These are phyloP conservation scores for Nephelium lappaceum DNA, from an alignment of 345 rosid genomes.

Conservation along the genomic window DNA sequence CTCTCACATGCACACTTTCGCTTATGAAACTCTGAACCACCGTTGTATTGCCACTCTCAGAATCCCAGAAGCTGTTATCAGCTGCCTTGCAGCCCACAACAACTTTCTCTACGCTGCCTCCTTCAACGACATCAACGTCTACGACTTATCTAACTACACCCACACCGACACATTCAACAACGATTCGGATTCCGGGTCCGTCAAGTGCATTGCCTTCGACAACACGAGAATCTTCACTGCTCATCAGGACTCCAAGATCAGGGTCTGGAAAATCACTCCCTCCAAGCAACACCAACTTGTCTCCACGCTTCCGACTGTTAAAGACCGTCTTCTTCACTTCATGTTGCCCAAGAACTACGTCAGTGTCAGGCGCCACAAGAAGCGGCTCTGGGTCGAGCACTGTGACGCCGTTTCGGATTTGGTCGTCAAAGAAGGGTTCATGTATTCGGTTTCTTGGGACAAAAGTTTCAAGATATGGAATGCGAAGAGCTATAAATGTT, in stretches of 20 bases:
- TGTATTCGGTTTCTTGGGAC: constrained; percentile 60
- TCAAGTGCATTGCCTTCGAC: constrained; percentile 48
- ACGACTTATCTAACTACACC: constrained; percentile 27
- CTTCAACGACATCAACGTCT: constrained; percentile 41
- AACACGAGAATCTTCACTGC: constrained; percentile 43
- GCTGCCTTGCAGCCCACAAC: constrained; percentile 41
- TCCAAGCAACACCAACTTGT: constrained; percentile 35
- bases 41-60: constrained; percentile 34
- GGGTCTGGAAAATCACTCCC: constrained; percentile 37
- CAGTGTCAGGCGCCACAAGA: constrained; percentile 48
- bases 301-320: constrained; percentile 47
- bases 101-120: constrained; percentile 48
- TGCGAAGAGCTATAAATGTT: constrained; percentile 27
- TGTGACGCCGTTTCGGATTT: constrained; percentile 47
- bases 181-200: constrained; percentile 36
- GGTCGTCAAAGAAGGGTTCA: constrained; percentile 33
- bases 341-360: constrained; percentile 42
- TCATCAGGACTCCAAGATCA: constrained; percentile 54
- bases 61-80: constrained; percentile 30
- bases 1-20: constrained; percentile 5
- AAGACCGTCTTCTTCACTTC: constrained; percentile 36
- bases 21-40: constrained; percentile 6
- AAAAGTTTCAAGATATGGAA: constrained; percentile 52
- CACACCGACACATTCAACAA: constrained; percentile 30
- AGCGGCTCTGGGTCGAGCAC: constrained; percentile 54